Evolutionary conservation across 2,329 filamentous ascomycete species (phyloP), one percentile per base, ranked within the genome.

Genomic region (Dryadomyces quercivorus): DNA sequence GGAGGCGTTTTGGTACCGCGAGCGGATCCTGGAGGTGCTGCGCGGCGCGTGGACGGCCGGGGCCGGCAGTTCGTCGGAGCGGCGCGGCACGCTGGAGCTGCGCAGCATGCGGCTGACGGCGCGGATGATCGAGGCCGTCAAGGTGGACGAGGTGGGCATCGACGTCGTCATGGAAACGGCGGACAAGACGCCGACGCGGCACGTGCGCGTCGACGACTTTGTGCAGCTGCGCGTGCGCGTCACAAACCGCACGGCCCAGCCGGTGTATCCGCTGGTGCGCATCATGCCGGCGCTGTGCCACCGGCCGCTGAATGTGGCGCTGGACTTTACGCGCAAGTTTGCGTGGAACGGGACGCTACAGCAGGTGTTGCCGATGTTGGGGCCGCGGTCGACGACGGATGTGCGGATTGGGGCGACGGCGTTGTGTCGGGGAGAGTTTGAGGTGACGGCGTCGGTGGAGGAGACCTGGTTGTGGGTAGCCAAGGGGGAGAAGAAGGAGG

Each of bases 1-100:
- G 52, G 89, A 95, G 69, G 82, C 84, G 0, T 96, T 96, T 66
- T 96, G 91, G 91, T 95, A 89, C 67, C 81, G 90, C 16, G 87
- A 95, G 66, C 82, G 81, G 63, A 77, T 96, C 2, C 76, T 96
- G 3, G 83, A 85, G 57, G 74, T 75, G 45, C 70, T 95, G 10
- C 76, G 75, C 26, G 89, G 85, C 0, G 80, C 75, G 0, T 96
- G 91, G 91, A 79, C 73, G 54, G 81, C 80, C 0, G 20, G 43
- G 40, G 45, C 70, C 48, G 77, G 84, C 38, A 71, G 73, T 48
- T 76, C 85, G 43, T 70, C 72, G 48, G 16, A 21, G 21, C 58
- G 59, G n/a, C 21, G 18, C n/a, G 91, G 91, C 2, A 74, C 73
- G 1, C 78, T 96, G 52, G 88, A 95, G 64, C 71, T 95, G 5